phyloP scores from a whole-genome alignment of 1,284 basidiomycete species.

The Heterobasidion occidentale region DNA sequence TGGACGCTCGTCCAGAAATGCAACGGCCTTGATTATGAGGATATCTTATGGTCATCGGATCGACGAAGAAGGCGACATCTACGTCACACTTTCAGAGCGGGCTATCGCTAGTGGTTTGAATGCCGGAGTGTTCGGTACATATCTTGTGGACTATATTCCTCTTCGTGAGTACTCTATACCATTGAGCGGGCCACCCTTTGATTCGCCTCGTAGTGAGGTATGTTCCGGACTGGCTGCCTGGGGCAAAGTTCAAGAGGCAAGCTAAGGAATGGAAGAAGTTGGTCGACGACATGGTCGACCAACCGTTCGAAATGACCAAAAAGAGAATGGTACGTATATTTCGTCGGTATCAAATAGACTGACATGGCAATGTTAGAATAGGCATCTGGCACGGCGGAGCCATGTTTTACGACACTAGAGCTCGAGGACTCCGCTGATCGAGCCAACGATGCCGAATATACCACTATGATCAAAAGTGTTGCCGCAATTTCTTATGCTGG shows the following conservation, averaged over 20 bases:
- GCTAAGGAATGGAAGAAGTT: neutral
- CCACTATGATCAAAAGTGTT: neutral
- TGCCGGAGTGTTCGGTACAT: neutral
- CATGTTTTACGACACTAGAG: neutral
- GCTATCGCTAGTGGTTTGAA: constrained; percentile 35
- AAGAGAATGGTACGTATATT: neutral
- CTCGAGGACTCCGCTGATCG: constrained; percentile 3
- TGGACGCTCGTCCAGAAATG: neutral
- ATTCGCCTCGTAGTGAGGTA: constrained; percentile 10
- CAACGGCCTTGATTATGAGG: constrained; percentile 36
- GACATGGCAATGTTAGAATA: neutral
- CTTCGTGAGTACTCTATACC: neutral
- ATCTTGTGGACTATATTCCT: neutral
- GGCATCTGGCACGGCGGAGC: neutral
- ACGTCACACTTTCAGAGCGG: constrained; percentile 46
- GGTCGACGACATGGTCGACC: neutral
- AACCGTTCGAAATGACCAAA: neutral
- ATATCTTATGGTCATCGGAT: constrained; percentile 59
- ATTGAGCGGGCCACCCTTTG: neutral
- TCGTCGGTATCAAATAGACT: neutral
- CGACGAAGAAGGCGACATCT: constrained; percentile 46
- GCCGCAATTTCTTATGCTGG: constrained; percentile 3
- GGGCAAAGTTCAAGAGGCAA: constrained; percentile 20
- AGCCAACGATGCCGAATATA: neutral
- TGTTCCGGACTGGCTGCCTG: constrained; percentile 19